A percentile compares a stretch with the other conserved stretches of the same genome.
phyloP scores from a whole-genome alignment of 2,329 filamentous ascomycete species.

The Neophaeococcomyces mojaviensis region DNA sequence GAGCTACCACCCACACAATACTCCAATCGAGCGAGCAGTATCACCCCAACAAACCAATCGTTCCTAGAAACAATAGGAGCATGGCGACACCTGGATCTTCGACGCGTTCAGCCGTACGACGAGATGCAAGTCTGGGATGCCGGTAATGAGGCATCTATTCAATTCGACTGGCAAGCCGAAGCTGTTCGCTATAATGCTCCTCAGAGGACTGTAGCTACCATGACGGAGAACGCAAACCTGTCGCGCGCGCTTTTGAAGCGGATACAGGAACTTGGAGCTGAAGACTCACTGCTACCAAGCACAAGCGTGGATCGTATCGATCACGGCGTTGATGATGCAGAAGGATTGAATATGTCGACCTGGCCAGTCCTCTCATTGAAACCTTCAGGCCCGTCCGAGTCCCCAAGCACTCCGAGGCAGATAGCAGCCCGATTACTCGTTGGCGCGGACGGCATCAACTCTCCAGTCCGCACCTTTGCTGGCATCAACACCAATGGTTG shows the following conservation, averaged over 20 bases:
- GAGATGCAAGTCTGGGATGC: conserved; percentile 99
- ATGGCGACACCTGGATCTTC: conserved; percentile 67
- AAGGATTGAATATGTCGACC: conserved; percentile 66
- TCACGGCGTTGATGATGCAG: conserved; percentile 59
- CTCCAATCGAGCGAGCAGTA: conserved; percentile 91
- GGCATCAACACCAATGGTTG: conserved; percentile 79
- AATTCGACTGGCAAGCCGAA: conserved; percentile 67
- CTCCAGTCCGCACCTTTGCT: conserved; percentile 82
- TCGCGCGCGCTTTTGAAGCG: conserved; percentile 68
- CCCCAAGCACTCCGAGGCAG: conserved; percentile 34
- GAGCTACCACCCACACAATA: conserved; percentile 61
- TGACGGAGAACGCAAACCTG: conserved; percentile 91
- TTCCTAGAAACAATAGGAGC: conserved; percentile 79
- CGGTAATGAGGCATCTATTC: conserved; percentile 75
- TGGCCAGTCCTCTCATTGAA: conserved; percentile 81
- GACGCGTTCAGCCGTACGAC: conserved; percentile 77
- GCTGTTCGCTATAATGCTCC: conserved; percentile 28
- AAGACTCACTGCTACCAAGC: conserved; percentile 64
- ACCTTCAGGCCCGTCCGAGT: conserved; percentile 29
- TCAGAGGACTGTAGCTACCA: conserved; percentile 71
- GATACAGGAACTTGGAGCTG: conserved; percentile 52
- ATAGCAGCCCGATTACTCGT: conserved; percentile 78
- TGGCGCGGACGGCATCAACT: conserved; percentile 91
- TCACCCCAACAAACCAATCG: conserved; percentile 78
- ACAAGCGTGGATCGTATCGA: conserved; percentile 73